Evolutionary conservation across 2,329 filamentous ascomycete genomes (phyloP).

Genomic region (Parasarocladium wereldwijsianum): DNA sequence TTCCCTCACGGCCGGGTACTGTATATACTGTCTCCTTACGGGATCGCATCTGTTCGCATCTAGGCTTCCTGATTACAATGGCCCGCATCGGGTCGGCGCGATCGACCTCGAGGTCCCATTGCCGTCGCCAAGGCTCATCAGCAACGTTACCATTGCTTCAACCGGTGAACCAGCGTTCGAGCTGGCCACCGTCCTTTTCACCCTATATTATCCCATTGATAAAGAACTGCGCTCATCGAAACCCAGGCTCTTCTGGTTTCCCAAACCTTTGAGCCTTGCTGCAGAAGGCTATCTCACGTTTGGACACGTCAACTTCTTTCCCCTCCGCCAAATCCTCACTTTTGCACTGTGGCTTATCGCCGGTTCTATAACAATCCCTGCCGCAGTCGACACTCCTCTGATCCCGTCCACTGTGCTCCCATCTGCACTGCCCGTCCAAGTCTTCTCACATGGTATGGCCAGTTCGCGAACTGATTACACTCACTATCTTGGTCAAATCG

Average conservation of each 20-base stretch:
- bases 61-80: conserved; percentile 27
- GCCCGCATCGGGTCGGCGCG: conserved; percentile 27
- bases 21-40: conserved; percentile 23
- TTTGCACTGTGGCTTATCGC: conserved; percentile 25
- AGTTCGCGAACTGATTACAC: conserved; percentile 36
- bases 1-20: conserved; percentile 16
- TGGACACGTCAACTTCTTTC: conserved; percentile 25
- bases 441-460: conserved; percentile 38
- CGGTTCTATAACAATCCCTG: conserved; percentile 30
- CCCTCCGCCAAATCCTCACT: conserved; percentile 27
- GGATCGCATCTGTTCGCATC: conserved; percentile 27
- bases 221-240: conserved; percentile 12
- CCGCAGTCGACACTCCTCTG: conserved; percentile 29
- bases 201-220: conserved; percentile 30
- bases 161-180: conserved; percentile 25
- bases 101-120: conserved; percentile 32
- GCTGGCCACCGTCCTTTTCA: conserved; percentile 31
- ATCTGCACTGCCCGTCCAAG: conserved; percentile 23
- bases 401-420: conserved; percentile 8
- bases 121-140: conserved; percentile 14
- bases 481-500: conserved; percentile 32
- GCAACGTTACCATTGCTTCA: conserved; percentile 18
- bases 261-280: conserved; percentile 25
- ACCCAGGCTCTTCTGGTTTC: conserved; percentile 27
- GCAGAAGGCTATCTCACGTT: conserved; percentile 31